phyloP scores from a whole-genome alignment of 1,284 basidiomycete genomes.

The Mycosarcoma mackinlayi region DNA sequence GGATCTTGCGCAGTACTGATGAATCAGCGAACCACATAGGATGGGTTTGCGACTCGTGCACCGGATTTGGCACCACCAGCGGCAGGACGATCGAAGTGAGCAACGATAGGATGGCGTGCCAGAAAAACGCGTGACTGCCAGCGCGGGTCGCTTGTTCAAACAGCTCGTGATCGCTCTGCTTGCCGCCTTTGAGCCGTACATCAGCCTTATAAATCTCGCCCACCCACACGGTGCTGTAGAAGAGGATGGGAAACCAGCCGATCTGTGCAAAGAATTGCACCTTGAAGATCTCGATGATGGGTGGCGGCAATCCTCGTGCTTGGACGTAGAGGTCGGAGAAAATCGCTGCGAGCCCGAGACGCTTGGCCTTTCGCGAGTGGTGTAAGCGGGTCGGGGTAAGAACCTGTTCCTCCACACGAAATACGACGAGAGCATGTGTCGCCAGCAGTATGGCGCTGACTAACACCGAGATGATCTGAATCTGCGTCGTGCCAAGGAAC shows the following conservation, averaged over 20 bases:
- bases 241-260: slow-evolving; percentile 63
- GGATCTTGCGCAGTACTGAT: slow-evolving; percentile 8
- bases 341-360: slow-evolving; percentile 6
- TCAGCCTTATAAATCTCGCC: slow-evolving; percentile 60
- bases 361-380: slow-evolving; percentile 3
- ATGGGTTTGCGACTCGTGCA: slow-evolving; percentile 14
- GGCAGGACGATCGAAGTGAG: slow-evolving; percentile 79
- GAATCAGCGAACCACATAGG: slow-evolving; percentile 19
- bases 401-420: slow-evolving; percentile 49
- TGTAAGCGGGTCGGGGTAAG: slow-evolving; percentile 9
- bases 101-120: slow-evolving; percentile 79
- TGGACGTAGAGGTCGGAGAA: slow-evolving; percentile 39
- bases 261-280: slow-evolving; percentile 63
- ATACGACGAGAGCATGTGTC: slow-evolving; percentile 51
- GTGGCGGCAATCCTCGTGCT: slow-evolving; percentile 35
- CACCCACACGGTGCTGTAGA: slow-evolving; percentile 62
- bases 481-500: slow-evolving; percentile 32
- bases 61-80: slow-evolving; percentile 73
- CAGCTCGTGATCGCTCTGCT: slow-evolving; percentile 43
- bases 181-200: slow-evolving; percentile 28
- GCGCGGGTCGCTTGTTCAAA: slow-evolving; percentile 77
- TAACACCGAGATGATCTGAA: slow-evolving; percentile 53
- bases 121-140: slow-evolving; percentile 85
- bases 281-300: slow-evolving; percentile 56
- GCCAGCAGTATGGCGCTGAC: slow-evolving; percentile 41